A percentile compares a stretch with the other conserved stretches of the same genome.
Conservation (phyloP, 495 filamentous ascomycete species). For the Penicillium ochrochloron region DNA sequence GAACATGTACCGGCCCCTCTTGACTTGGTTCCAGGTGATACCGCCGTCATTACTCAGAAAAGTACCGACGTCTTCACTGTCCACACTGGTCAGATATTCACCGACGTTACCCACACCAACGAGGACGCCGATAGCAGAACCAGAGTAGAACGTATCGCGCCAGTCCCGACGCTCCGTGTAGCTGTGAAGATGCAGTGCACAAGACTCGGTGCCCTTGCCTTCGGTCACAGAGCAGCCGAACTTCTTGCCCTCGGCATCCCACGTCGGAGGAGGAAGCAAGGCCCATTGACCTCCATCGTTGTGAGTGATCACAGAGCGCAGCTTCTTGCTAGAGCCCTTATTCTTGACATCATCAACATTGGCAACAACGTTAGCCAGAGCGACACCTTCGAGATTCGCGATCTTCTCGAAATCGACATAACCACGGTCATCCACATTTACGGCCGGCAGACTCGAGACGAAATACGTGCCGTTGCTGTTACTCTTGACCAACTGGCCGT, state of each 20-base stretch:
- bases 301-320: conserved; percentile 89
- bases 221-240: conserved; percentile 66
- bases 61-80: conserved; percentile 75
- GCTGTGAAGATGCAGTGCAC: conserved; percentile 89
- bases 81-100: conserved; percentile 53
- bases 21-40: conserved; percentile 81
- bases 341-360: conserved; percentile 66
- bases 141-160: conserved; percentile 81
- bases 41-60: conserved; percentile 90
- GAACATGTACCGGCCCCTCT: conserved; percentile 87
- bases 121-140: conserved; percentile 88
- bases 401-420: conserved; percentile 98
- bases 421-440: conserved; percentile 74
- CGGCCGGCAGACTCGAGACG: conserved; percentile 72
- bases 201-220: conserved; percentile 59
- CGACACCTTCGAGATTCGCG: conserved; percentile 86
- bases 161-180: conserved; percentile 87
- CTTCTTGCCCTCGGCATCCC: conserved; percentile 69
- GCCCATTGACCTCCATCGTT: conserved; percentile 92
- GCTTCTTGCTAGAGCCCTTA: conserved; percentile 72
- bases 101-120: conserved; percentile 93
- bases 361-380: conserved; percentile 80
- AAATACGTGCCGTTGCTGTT: conserved; percentile 98
- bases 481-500: conserved; percentile 91
- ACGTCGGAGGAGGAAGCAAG: conserved; percentile 66